These are phyloP conservation scores for Colletotrichum melonis DNA, from an alignment of 2,329 filamentous ascomycete species.

Conservation along the genomic window DNA sequence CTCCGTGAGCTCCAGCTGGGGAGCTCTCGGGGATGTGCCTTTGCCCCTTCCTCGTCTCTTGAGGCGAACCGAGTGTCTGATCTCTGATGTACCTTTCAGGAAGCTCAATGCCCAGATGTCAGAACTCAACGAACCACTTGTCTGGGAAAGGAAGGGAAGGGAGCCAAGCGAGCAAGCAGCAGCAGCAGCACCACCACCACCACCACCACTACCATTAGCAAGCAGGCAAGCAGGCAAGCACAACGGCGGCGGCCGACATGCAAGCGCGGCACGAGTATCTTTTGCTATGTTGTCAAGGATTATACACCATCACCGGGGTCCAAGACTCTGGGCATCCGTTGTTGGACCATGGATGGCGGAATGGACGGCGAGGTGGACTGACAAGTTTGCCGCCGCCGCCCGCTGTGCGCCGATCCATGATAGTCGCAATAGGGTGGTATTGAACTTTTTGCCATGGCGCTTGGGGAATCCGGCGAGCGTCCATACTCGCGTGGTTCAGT, in stretches of 20 bases:
- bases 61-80: constrained; percentile 22
- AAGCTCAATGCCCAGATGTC: constrained; percentile 13
- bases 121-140: constrained; percentile 24
- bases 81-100: constrained; percentile 11
- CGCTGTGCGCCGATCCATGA: constrained; percentile 8
- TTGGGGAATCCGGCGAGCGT: constrained; percentile 25
- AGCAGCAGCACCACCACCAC: too few relatives aligned
- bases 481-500: constrained; percentile 13
- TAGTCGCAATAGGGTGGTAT: not conserved
- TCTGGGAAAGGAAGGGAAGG: constrained; percentile 25
- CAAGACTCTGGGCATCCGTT: constrained; percentile 23
- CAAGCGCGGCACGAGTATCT: constrained; percentile 1
- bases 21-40: constrained; percentile 19
- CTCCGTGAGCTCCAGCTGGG: constrained; percentile 16
- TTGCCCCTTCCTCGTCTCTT: not conserved
- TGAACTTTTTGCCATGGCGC: constrained; percentile 13
- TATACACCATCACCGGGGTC: constrained; percentile 8
- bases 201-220: too few relatives aligned
- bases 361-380: constrained; percentile 12
- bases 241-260: not conserved
- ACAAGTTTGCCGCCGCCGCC: constrained; percentile 28
- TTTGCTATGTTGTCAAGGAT: constrained; percentile 18
- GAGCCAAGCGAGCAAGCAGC: constrained; percentile 4
- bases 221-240: too few relatives aligned
- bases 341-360: not conserved